Evolutionary conservation across 306 rosid species (phyloP), one percentile per base, ranked within the genome.

Genomic region (Citrullus amarus): DNA sequence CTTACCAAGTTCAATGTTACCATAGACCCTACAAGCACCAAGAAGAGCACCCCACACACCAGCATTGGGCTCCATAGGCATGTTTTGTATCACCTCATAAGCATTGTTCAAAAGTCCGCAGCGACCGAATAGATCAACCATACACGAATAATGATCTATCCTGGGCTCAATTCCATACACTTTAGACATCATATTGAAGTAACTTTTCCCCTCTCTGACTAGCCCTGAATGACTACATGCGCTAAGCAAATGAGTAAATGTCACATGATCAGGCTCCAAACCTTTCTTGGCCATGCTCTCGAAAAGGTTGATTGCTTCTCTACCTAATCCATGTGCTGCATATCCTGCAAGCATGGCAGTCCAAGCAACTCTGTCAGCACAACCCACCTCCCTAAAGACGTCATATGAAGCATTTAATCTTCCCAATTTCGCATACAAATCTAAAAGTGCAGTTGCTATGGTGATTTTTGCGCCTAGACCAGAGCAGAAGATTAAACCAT

Each of bases 221-320:
- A 87, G 92, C 79, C 97, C 97, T 38, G 97, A 88, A 76, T 93
- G 97, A 82, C 97, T 89, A 59, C 96, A 93, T 66, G 92, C 97
- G 85, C 84, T 86, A 79, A 89, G 85, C 84, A 93, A 84, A 85
- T 91, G 94, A 38, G 91, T 91, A 81, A 93, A 93, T 75, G 96
- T 87, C 18, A 91, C 96, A 50, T 87, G 93, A 88, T 93, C 97
- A 78, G 96, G 96, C 80, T 81, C 55, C 81, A 86, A 41, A 12
- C 90, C 96, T 76, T 65, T 80, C 71, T 59, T 83, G 41, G 86
- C 76, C 75, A 76, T 86, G 85, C 51, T 82, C 81, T 86, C 89
- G 43, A 90, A 90, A 58, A 89, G 83, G 76, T 87, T 82, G 48
- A 84, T 82, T 6, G 96, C 92, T 79, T 88, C 81, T 81, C 77